These are phyloP conservation scores for Penicillium mononematosum DNA, from an alignment of 495 filamentous ascomycete genomes.

Conservation along the genomic window DNA sequence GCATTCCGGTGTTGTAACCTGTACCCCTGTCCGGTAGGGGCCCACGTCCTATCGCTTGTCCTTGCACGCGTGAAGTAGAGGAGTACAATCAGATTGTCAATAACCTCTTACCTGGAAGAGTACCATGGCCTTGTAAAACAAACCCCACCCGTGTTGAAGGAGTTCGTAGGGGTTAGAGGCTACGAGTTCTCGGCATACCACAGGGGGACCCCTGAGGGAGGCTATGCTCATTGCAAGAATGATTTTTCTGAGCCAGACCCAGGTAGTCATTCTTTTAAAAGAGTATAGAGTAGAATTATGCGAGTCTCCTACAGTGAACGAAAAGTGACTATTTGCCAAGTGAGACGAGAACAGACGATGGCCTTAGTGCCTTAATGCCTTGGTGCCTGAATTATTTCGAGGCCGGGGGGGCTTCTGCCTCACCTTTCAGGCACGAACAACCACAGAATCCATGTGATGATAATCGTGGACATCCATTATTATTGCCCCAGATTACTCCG, in stretches of 20 bases:
- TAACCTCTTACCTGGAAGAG: background rate
- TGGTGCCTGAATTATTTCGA: too few relatives aligned
- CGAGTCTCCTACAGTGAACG: background rate
- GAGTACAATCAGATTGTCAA: background rate
- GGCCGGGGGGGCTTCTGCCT: too few relatives aligned
- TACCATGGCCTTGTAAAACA: too few relatives aligned
- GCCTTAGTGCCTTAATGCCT: too few relatives aligned
- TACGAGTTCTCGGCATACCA: background rate
- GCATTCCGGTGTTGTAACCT: conserved; percentile 23
- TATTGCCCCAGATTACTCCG: background rate
- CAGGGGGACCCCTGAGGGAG: background rate
- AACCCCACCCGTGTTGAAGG: background rate
- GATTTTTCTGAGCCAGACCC: background rate
- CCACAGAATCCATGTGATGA: background rate
- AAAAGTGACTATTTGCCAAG: background rate
- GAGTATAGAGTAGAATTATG: background rate
- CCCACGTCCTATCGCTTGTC: background rate
- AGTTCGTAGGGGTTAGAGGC: background rate
- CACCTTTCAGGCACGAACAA: background rate
- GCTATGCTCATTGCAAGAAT: background rate
- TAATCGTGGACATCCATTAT: background rate
- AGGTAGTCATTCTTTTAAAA: background rate
- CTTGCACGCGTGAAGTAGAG: background rate
- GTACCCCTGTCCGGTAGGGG: conserved; percentile 24
- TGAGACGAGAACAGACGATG: too few relatives aligned